phyloP scores from a whole-genome alignment of 2,329 filamentous ascomycete species.

The Bipolaris cookei region DNA sequence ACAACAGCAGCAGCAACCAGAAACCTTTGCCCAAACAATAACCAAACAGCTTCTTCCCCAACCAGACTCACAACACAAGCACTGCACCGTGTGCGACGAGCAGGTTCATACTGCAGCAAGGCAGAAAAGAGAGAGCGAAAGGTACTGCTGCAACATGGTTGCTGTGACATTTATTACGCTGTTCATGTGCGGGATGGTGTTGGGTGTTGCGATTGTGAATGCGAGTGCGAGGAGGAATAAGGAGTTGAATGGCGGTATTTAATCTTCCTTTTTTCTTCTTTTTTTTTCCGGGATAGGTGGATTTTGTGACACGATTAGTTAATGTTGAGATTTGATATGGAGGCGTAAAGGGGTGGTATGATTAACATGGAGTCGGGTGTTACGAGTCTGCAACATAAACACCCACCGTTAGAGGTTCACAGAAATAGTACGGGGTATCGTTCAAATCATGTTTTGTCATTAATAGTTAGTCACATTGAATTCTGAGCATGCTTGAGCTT shows the following conservation, averaged over 20 bases:
- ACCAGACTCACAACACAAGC: slow-evolving; percentile 26
- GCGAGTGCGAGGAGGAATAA: slow-evolving; percentile 5
- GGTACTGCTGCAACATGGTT: slow-evolving; percentile 36
- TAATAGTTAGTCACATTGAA: slow-evolving; percentile 24
- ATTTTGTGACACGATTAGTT: not conserved
- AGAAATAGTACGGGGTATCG: not conserved
- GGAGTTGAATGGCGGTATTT: not conserved
- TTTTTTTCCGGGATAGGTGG: not conserved
- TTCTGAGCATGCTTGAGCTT: slow-evolving; percentile 21
- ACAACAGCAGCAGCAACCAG: slow-evolving; percentile 9
- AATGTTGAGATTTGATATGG: not conserved
- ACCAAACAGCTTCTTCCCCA: slow-evolving; percentile 32
- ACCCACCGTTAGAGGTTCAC: too few species aligned
- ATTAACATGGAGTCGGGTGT: too few species aligned
- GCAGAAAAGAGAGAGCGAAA: slow-evolving; percentile 26
- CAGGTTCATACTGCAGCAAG: slow-evolving; percentile 25
- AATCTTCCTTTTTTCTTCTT: not conserved
- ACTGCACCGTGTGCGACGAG: slow-evolving; percentile 40
- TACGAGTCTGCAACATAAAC: too few species aligned
- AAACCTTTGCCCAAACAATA: slow-evolving; percentile 33
- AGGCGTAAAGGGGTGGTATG: not conserved
- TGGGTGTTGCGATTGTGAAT: slow-evolving; percentile 26
- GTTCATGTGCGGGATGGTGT: slow-evolving; percentile 22
- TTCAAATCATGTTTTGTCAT: slow-evolving; percentile 22
- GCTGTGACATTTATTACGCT: slow-evolving; percentile 29